Evolutionary conservation across 345 rosid genomes (phyloP), one percentile per base, ranked within the genome.

Genomic region (Physaria fendleri): DNA sequence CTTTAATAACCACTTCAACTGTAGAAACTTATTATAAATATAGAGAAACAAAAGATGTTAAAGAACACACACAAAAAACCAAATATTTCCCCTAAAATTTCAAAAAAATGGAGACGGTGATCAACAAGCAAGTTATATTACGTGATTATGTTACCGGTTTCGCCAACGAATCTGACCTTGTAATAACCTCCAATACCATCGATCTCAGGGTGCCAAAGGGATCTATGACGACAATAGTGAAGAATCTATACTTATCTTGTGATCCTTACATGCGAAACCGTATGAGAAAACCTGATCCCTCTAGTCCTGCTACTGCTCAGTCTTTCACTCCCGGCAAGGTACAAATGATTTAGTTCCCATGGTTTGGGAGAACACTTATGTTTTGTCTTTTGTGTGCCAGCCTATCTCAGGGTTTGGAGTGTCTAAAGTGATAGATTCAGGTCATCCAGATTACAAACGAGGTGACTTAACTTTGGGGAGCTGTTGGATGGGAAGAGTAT

Each of bases 401-500:
- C 80, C 88, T 5, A 30, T 87, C 14, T 68, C 11, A 14, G 86
- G 82, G 15, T 53, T 44, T 48, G 85, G 85, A 60, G 87, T 84
- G 71, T 72, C 75, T 48, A 75, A 78, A 50, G 73, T 87, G 28
- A 51, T 68, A 63, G 66, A 51, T 24, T 87, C 89, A 11, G 75
- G 56, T 1, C 65, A 76, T 40, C 74, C 77, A 0, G 77, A 72
- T 8, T 78, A 74, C 82, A 61, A 67, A 46, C 55, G 49, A 21
- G 84, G 77, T 2, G 84, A 87, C 59, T 54, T 81, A 23, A 23
- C 73, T 81, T 35, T 79, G 81, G 86, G 91, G 87, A 43, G 42
- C 33, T 2, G 79, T 84, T 28, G 74, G 77, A 3, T 87, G 87
- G 95, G 89, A 84, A 50, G 84, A 87, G 74, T 79, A 84, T 14